Percentiles rank a stretch among this genome's conserved stretches.
Conservation (phyloP, 2,329 filamentous ascomycete species). For the Pezicula carpinea region DNA sequence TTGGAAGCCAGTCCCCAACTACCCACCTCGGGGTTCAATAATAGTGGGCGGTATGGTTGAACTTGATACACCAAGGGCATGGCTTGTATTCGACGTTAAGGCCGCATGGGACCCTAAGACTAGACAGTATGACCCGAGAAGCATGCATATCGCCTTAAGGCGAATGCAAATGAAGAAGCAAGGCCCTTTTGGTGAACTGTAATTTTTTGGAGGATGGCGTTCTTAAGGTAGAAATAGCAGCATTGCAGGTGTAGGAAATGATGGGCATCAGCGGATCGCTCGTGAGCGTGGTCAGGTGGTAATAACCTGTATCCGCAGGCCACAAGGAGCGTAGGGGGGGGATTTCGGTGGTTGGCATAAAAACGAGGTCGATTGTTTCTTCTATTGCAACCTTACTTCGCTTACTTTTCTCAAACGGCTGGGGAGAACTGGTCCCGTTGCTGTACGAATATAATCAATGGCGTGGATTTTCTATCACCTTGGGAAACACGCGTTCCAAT, state of each 20-base stretch:
- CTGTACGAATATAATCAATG: no score
- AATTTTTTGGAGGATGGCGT: background rate
- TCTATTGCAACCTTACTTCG: no score
- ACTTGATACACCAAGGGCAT: conserved; percentile 40
- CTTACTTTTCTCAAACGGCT: no score
- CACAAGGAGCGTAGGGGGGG: no score
- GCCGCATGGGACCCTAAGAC: conserved; percentile 54
- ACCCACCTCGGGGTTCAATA: conserved; percentile 47
- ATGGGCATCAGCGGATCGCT: background rate
- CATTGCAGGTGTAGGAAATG: conserved; percentile 6
- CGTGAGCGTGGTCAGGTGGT: background rate
- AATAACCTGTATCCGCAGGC: no score
- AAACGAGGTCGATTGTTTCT: no score
- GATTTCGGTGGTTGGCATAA: no score
- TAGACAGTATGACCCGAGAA: conserved; percentile 30
- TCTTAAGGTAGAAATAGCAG: conserved; percentile 2
- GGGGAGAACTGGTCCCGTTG: no score
- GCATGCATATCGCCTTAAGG: conserved; percentile 36
- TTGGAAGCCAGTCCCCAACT: conserved; percentile 40
- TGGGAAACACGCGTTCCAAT: no score
- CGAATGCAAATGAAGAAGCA: conserved; percentile 40
- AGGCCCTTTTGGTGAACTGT: conserved; percentile 15
- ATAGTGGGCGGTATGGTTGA: conserved; percentile 51
- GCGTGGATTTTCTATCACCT: no score
- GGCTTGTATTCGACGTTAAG: conserved; percentile 45